These are phyloP conservation scores for Trypanosoma lewisi DNA, from an alignment of 208 protist species.

Conservation along the genomic window DNA sequence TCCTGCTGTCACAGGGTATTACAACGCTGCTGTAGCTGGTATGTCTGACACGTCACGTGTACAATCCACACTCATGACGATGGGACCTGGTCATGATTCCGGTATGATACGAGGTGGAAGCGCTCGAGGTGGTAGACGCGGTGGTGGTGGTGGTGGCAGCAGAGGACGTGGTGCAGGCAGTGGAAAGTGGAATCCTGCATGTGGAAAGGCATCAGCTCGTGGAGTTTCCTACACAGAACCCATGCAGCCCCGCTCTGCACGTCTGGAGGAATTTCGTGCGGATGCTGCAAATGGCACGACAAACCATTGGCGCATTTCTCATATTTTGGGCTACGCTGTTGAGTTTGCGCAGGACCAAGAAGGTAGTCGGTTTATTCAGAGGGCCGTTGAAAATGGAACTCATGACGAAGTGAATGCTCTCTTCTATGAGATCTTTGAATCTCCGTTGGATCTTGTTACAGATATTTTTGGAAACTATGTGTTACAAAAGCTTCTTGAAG, in stretches of 20 bases:
- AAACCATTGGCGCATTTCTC: slow-evolving; percentile 59
- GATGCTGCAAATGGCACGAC: slow-evolving; percentile 37
- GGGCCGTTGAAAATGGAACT: slow-evolving; percentile 89
- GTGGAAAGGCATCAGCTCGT: slow-evolving; percentile 9
- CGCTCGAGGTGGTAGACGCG: slow-evolving; percentile 27
- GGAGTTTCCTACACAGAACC: slow-evolving; percentile 19
- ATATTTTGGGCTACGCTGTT: slow-evolving; percentile 91
- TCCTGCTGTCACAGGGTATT: slow-evolving; percentile 27
- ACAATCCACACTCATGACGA: slow-evolving; percentile 26
- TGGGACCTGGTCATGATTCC: slow-evolving; percentile 9
- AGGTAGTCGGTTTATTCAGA: slow-evolving; percentile 97
- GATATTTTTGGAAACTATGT: slow-evolving; percentile 99
- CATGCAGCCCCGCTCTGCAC: slow-evolving; percentile 53
- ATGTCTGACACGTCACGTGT: slow-evolving; percentile 10
- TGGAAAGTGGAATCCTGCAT: slow-evolving; percentile 12
- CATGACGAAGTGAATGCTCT: slow-evolving; percentile 84
- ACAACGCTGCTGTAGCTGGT: slow-evolving; percentile 10
- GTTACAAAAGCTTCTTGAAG: slow-evolving; percentile 98
- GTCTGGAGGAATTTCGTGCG: slow-evolving; percentile 63
- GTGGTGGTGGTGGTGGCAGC: slow-evolving; percentile 29
- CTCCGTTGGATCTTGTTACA: slow-evolving; percentile 90
- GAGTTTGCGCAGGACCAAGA: slow-evolving; percentile 97
- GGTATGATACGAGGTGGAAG: slow-evolving; percentile 15
- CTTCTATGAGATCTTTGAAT: slow-evolving; percentile 92
- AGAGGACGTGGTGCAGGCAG: slow-evolving; percentile 3